Evolutionary conservation across 2,329 filamentous ascomycete genomes (phyloP).

Genomic region (Aspergillus arachidicola): DNA sequence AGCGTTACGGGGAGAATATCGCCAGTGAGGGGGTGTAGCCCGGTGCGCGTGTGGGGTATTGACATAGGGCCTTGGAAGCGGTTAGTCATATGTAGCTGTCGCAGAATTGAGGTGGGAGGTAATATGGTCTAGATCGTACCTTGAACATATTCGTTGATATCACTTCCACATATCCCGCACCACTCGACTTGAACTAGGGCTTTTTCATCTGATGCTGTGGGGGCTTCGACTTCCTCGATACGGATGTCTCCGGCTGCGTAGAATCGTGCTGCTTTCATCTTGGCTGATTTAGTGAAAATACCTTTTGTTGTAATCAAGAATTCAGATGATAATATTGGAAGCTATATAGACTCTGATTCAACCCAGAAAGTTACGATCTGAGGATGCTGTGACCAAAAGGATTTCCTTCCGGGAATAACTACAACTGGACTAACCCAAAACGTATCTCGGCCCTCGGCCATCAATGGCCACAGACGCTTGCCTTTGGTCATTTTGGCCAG

Average conservation of each 20-base stretch:
- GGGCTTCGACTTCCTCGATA: background rate
- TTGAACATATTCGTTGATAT: background rate
- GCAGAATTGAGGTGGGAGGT: too few species aligned
- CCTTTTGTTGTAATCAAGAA: background rate
- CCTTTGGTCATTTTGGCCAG: too few species aligned
- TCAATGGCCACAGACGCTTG: fast-evolving
- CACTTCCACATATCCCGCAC: background rate
- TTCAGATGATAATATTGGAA: too few species aligned
- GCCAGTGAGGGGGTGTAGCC: background rate
- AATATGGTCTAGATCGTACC: background rate
- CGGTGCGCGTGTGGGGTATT: background rate
- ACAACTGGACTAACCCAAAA: too few species aligned
- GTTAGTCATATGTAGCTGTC: background rate
- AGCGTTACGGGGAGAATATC: background rate
- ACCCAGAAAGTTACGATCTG: fast-evolving
- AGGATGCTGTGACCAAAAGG: fast-evolving
- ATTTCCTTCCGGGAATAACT: too few species aligned
- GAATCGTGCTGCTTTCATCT: background rate
- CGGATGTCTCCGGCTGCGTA: background rate
- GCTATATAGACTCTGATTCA: too few species aligned
- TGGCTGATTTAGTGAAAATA: fast-evolving
- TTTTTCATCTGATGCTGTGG: background rate
- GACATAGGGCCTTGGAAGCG: background rate
- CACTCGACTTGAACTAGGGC: background rate
- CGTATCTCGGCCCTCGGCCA: too few species aligned